A percentile compares a stretch with the other conserved stretches of the same genome.
These are phyloP conservation scores for Nymphaea thermarum DNA, from an alignment of 164 flowering plant species.

Conservation along the genomic window DNA sequence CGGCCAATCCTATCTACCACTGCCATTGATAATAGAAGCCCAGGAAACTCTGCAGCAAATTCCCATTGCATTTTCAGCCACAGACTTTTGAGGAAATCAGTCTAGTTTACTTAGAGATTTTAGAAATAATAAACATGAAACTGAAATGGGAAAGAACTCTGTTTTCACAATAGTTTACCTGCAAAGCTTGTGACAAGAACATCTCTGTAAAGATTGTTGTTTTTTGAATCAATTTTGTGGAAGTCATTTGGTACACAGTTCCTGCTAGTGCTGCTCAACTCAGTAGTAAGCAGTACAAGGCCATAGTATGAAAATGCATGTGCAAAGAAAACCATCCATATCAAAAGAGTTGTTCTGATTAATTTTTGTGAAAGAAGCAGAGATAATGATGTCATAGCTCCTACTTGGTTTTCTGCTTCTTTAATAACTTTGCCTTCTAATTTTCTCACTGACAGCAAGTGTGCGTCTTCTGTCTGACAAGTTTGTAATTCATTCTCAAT, in stretches of 20 bases:
- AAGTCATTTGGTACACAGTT: constrained; percentile 19
- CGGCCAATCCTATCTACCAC: constrained; percentile 76
- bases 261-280: constrained; percentile 32
- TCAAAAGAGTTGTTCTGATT: constrained; percentile 54
- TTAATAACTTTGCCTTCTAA: constrained; percentile 10
- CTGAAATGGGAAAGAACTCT: not conserved
- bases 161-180: constrained; percentile 26
- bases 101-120: not conserved
- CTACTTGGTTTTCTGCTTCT: constrained; percentile 15
- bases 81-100: not conserved
- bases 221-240: not conserved
- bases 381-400: constrained; percentile 24
- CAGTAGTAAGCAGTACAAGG: constrained; percentile 73
- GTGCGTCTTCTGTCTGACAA: constrained; percentile 24
- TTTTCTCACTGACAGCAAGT: constrained; percentile 22
- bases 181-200: constrained; percentile 85
- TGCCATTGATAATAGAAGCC: constrained; percentile 59
- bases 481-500: constrained; percentile 9
- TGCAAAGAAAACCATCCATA: constrained; percentile 84
- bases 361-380: constrained; percentile 66
- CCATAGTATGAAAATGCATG: constrained; percentile 94
- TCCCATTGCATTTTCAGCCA: not conserved
- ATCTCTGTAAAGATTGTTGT: constrained; percentile 29
- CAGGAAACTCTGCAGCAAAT: constrained; percentile 61
- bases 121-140: not conserved